Evolutionary conservation across 148 eudicot species (phyloP), one percentile per base, ranked within the genome.

Genomic region (Spergularia marina): DNA sequence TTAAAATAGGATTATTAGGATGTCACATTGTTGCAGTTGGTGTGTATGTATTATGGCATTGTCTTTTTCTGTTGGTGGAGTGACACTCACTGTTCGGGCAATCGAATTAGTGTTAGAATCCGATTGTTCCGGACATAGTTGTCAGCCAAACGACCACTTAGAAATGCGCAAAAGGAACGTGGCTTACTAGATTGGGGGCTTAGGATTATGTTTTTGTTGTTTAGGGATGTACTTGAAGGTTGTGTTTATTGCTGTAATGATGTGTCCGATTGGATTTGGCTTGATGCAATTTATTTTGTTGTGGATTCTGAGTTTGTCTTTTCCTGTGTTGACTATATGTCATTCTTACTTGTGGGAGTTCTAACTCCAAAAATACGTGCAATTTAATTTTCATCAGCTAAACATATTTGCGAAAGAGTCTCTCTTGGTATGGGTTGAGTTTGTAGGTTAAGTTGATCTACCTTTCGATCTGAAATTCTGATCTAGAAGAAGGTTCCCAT

Each of bases 211-310:
- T 53, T 75, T 12, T 51, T 76, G 63, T 11, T 66, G 40, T 17
- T 76, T 54, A 4, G 53, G 18, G 49, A 36, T 17, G 16, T 15
- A 14, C 44, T 52, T 62, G 55, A 30, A 71, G 61, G 47, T 72
- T 72, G 30, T 56, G 16, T 57, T 56, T 21, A 21, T n/a, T 25
- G 34, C 21, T 76, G 39, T 52, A 41, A 58, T 49, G 20, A 47
- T 65, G 53, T 65, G 39, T 4, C n/a, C 15, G 49, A 63, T 49
- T 53, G 60, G 62, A 57, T 41, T 18, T 65, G 58, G 18, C 72
- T 13, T 21, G 54, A 40, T 74, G n/a, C 69, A 39, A 0, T 65
- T 65, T 65, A 51, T 65, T 40, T 53, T 36, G 44, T 70, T 68
- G 58, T 51, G 30, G 15, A 21, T 18, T 68, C 72, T 6, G 57